Conservation (phyloP, 805 yeast genomes). For the Blastobotrys terrestris region DNA sequence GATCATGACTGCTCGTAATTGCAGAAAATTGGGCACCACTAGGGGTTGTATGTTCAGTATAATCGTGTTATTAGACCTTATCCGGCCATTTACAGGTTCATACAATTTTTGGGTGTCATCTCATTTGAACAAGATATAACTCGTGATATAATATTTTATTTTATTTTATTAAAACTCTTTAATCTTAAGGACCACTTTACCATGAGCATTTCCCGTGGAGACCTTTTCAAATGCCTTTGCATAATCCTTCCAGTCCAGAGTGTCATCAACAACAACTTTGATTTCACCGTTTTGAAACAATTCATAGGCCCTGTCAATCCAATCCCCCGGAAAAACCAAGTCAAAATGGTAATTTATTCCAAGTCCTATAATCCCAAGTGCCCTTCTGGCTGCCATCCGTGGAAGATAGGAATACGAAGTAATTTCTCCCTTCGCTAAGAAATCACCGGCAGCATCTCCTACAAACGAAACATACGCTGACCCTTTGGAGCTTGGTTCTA, state of each 20-base stretch:
- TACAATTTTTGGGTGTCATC: too few species aligned
- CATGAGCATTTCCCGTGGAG: slow-evolving; percentile 46
- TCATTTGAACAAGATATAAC: not conserved
- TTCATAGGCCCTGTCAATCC: slow-evolving; percentile 39
- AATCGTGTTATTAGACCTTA: too few species aligned
- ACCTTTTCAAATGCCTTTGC: slow-evolving; percentile 46
- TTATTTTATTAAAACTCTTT: slow-evolving; percentile 26
- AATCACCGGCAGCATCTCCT: slow-evolving; percentile 46
- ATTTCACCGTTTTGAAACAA: slow-evolving; percentile 42
- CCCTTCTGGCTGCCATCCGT: slow-evolving; percentile 21
- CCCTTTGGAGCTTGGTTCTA: slow-evolving; percentile 43
- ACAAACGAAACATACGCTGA: slow-evolving; percentile 47
- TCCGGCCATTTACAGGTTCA: too few species aligned
- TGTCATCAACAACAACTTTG: slow-evolving; percentile 48
- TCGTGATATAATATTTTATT: too few species aligned
- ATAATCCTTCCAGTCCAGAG: slow-evolving; percentile 43
- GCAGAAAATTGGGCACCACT: too few species aligned
- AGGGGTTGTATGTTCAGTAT: too few species aligned
- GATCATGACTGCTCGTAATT: too few species aligned
- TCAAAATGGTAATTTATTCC: slow-evolving; percentile 27
- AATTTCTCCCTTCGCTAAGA: slow-evolving; percentile 14
- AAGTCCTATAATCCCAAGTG: slow-evolving; percentile 22
- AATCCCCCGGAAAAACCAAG: slow-evolving; percentile 27
- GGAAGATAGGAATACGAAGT: slow-evolving; percentile 21
- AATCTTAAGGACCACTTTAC: slow-evolving; percentile 53